Conservation (phyloP, 495 filamentous ascomycete genomes). For the Aspergillus sclerotiicarbonarius region DNA sequence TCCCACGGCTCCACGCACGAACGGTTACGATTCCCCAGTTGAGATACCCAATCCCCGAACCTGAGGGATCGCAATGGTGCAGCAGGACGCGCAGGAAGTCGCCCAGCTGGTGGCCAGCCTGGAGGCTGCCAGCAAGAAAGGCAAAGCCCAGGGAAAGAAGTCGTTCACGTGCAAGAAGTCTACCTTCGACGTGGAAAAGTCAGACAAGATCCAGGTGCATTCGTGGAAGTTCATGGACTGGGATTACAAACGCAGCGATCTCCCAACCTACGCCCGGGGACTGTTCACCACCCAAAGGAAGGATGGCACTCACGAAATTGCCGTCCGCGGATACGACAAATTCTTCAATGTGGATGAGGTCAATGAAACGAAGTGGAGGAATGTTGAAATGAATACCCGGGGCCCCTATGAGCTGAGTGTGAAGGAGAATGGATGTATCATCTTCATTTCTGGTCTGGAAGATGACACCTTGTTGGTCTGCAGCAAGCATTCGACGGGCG, state of each 20-base stretch:
- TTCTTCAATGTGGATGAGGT: constrained; percentile 94
- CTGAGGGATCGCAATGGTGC: constrained; percentile 30
- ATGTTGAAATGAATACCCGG: constrained; percentile 71
- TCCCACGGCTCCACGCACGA: background rate
- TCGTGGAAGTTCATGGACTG: constrained; percentile 93
- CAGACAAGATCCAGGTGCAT: constrained; percentile 64
- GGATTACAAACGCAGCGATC: constrained; percentile 83
- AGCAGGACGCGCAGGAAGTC: constrained; percentile 65
- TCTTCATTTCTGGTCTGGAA: constrained; percentile 90
- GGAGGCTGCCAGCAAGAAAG: constrained; percentile 50
- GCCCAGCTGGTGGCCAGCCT: constrained; percentile 56
- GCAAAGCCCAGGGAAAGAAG: constrained; percentile 40
- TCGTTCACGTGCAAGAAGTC: constrained; percentile 70
- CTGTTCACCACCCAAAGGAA: constrained; percentile 75
- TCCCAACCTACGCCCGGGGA: constrained; percentile 89
- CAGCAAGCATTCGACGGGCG: constrained; percentile 95
- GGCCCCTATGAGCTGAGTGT: constrained; percentile 94
- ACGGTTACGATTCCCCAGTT: background rate
- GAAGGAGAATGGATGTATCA: constrained; percentile 99
- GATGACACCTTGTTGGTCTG: constrained; percentile 87
- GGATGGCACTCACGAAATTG: constrained; percentile 70
- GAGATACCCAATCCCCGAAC: background rate
- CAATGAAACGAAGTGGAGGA: constrained; percentile 72
- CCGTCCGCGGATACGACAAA: constrained; percentile 90
- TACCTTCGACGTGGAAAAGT: constrained; percentile 62